Conservation (phyloP, 345 rosid genomes). For the Brassica nigra region DNA sequence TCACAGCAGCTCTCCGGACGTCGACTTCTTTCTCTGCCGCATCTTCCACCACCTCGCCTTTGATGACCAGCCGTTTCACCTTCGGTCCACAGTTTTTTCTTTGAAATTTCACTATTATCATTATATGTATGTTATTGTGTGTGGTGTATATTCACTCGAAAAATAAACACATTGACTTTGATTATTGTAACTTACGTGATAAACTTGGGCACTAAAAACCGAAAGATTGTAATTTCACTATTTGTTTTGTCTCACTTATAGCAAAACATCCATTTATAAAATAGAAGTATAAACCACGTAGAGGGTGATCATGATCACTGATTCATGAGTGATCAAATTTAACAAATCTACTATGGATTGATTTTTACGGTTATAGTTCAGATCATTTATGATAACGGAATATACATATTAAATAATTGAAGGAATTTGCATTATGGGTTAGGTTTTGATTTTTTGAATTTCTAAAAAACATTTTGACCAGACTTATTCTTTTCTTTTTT, state of each 20-base stretch:
- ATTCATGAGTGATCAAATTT: not conserved
- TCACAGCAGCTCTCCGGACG: constrained; percentile 2
- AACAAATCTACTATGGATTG: not conserved
- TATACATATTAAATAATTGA: not conserved
- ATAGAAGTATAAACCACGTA: too few relatives aligned
- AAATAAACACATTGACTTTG: too few relatives aligned
- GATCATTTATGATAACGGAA: not conserved
- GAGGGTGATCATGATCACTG: too few relatives aligned
- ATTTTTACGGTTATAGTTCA: not conserved
- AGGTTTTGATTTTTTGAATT: not conserved
- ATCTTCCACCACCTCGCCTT: not conserved
- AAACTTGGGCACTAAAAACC: too few relatives aligned
- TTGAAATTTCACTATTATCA: not conserved
- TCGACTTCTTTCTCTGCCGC: constrained; percentile 13
- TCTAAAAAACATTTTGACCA: not conserved
- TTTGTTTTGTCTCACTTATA: too few relatives aligned
- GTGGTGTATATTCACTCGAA: too few relatives aligned
- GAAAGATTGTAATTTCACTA: too few relatives aligned
- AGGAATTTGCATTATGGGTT: not conserved
- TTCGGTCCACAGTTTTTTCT: constrained; percentile 9
- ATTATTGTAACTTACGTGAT: too few relatives aligned
- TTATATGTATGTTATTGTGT: not conserved
- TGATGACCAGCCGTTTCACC: constrained; percentile 4
- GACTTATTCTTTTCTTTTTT: not conserved
- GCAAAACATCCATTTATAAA: too few relatives aligned